Evolutionary conservation across 2,329 filamentous ascomycete genomes (phyloP), one percentile per base, ranked within the genome.

Genomic region (Pseudopyrenochaeta lycopersici): DNA sequence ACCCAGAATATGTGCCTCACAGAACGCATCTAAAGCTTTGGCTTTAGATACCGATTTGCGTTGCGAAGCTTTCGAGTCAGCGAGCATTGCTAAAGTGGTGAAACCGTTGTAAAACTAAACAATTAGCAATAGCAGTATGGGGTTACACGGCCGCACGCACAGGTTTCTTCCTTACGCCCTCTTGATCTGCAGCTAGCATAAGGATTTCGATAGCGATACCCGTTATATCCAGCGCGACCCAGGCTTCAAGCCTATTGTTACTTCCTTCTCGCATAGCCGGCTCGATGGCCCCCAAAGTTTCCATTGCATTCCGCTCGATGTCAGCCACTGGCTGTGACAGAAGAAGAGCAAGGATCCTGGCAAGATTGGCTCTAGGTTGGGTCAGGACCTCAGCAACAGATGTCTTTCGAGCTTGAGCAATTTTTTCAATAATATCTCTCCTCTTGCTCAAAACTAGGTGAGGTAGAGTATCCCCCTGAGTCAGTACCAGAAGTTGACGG

Each of bases 1-100:
- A 5, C 92, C 94, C 6, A 99, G 84, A 30, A 96, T 88, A 72
- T 97, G 89, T 27, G 86, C 84, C 58, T 96, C 88, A 36, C 98
- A 84, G 70, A 97, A 98, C 0, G 84, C 80, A 1, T 87, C 88
- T 20, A 96, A 46, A 1, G 85, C 77, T 54, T 89, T 86, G 48
- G 82, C 78, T 67, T 81, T 84, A 1, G 78, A 72, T 18, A 76
- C 70, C 18, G 72, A 73, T 52, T 75, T 79, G 42, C 77, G 76
- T 42, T 80, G 76, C 17, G 75, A 73, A n/a, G 75, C 74, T 54
- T 81, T 81, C 12, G 79, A 76, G 49, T 84, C 81, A 14, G 58
- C 65, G 36, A 87, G 75, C n/a, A 68, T 68, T 11, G 79, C 78
- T 46, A 82, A 74, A 1, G 71, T 69, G 23, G 76, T 72, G 48